phyloP scores from a whole-genome alignment of 148 eudicot genomes.

The Nepenthes mirabilis region DNA sequence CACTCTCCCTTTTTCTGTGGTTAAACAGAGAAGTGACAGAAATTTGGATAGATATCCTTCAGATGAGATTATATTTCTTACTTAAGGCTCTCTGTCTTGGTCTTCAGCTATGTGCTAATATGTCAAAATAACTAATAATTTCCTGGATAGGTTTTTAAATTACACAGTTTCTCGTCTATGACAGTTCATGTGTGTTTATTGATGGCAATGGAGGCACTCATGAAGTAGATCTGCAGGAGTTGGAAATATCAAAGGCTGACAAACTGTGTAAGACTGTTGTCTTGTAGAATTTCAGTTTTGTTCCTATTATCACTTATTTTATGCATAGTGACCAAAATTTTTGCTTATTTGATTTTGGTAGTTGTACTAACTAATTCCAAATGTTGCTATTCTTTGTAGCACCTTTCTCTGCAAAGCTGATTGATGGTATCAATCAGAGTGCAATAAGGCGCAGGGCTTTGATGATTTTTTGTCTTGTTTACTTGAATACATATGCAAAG shows the following conservation, averaged over 20 bases:
- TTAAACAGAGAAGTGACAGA: too few species aligned
- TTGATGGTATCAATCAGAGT: conserved; percentile 87
- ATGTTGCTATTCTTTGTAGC: conserved; percentile 30
- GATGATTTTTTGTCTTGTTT: conserved; percentile 47
- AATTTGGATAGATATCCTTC: too few species aligned
- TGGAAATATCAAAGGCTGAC: conserved; percentile 56
- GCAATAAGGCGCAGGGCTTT: conserved; percentile 79
- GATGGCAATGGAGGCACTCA: conserved; percentile 46
- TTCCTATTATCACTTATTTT: too few species aligned
- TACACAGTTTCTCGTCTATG: neutral
- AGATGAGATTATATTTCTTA: too few species aligned
- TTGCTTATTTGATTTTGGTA: too few species aligned
- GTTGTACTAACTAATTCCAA: neutral
- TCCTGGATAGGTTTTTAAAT: too few species aligned
- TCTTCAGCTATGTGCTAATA: too few species aligned
- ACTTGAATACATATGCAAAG: conserved; percentile 50
- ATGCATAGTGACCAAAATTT: too few species aligned
- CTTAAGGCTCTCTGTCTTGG: too few species aligned
- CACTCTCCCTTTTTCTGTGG: too few species aligned
- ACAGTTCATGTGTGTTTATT: conserved; percentile 60
- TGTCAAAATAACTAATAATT: too few species aligned
- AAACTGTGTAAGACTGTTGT: conserved; percentile 40
- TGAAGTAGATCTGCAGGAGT: conserved; percentile 48
- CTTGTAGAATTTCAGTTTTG: too few species aligned
- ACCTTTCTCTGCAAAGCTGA: conserved; percentile 49